phyloP scores from a whole-genome alignment of 305 asterid species.

The Petunia hybrid region DNA sequence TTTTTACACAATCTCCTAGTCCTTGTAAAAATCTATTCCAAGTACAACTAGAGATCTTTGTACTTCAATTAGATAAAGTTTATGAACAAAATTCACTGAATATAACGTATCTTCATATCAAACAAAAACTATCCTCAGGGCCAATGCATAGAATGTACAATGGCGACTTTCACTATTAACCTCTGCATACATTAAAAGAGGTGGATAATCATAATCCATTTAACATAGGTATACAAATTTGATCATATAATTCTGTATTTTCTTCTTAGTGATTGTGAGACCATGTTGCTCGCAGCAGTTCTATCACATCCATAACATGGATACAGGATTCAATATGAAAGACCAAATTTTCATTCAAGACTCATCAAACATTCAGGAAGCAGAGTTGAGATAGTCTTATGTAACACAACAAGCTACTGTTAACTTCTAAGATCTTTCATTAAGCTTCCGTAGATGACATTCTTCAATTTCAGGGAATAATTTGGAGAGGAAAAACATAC shows the following conservation, averaged over 20 bases:
- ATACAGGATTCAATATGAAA: neutral
- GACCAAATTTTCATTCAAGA: neutral
- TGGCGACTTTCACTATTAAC: neutral
- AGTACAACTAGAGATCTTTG: neutral
- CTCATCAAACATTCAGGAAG: neutral
- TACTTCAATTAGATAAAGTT: neutral
- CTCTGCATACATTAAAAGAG: neutral
- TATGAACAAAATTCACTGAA: neutral
- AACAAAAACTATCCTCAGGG: neutral
- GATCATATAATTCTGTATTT: neutral
- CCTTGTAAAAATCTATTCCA: neutral
- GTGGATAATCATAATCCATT: constrained; percentile 13
- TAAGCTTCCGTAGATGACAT: constrained; percentile 28
- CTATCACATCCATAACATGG: constrained; percentile 15
- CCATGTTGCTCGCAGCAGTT: constrained; percentile 19
- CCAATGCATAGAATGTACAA: constrained; percentile 1
- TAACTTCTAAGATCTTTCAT: neutral
- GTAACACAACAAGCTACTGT: neutral
- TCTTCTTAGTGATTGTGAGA: constrained; percentile 7
- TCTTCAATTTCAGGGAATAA: constrained; percentile 25
- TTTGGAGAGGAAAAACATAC: constrained; percentile 5
- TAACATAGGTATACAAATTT: neutral
- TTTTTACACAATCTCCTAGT: neutral
- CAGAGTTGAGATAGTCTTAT: neutral
- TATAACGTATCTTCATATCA: neutral